Percentiles rank a stretch among this genome's conserved stretches.
Evolutionary conservation across 1,284 basidiomycete genomes (phyloP).

Genomic region (Ganoderma lingzhi): DNA sequence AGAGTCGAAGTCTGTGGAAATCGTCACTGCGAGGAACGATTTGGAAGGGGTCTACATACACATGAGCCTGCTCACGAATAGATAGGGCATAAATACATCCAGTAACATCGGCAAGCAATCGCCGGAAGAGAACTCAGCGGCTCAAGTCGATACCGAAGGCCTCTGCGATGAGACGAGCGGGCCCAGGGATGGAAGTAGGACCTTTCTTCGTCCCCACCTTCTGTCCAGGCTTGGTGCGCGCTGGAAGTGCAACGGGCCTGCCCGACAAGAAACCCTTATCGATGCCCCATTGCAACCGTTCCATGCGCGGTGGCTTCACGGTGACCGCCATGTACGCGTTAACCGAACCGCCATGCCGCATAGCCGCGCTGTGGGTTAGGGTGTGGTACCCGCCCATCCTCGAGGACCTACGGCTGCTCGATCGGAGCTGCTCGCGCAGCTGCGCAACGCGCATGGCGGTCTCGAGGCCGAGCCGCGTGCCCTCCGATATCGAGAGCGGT

Average conservation of each 20-base stretch:
- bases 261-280: constrained; percentile 28
- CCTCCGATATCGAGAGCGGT: constrained; percentile 40
- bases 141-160: constrained; percentile 30
- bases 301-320: constrained; percentile 15
- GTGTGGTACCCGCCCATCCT: constrained; percentile 29
- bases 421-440: constrained; percentile 36
- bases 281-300: constrained; percentile 29
- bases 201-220: constrained; percentile 17
- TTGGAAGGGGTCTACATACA: neutral
- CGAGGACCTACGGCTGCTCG: constrained; percentile 19
- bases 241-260: constrained; percentile 20
- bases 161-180: constrained; percentile 32
- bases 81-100: constrained; percentile 18
- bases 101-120: neutral
- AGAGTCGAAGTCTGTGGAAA: neutral
- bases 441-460: constrained; percentile 35
- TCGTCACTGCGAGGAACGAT: neutral
- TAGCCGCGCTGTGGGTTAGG: constrained; percentile 29
- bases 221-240: constrained; percentile 3
- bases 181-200: constrained; percentile 26
- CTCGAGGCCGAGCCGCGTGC: constrained; percentile 39
- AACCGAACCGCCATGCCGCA: constrained; percentile 16
- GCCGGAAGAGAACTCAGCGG: constrained; percentile 12
- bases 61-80: constrained; percentile 2
- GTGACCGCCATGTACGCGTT: neutral